Conservation (phyloP, 306 rosid species). For the Adenanthera pavonina region DNA sequence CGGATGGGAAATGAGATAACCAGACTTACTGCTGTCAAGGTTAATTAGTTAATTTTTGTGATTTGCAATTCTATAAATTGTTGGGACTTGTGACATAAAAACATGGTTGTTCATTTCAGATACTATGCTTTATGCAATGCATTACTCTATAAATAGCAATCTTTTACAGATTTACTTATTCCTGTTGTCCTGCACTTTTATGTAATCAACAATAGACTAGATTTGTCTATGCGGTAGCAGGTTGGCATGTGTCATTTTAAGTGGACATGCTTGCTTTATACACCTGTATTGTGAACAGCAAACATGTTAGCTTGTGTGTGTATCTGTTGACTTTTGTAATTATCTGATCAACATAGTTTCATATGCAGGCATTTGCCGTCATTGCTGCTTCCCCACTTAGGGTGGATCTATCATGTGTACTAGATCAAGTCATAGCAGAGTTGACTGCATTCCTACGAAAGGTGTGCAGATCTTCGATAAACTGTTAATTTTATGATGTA, state of each 20-base stretch:
- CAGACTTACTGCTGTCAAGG: constrained; percentile 99
- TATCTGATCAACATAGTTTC: constrained; percentile 34
- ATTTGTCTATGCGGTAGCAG: background rate
- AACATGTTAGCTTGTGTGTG: constrained; percentile 1
- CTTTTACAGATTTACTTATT: background rate
- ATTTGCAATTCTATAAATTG: constrained; percentile 25
- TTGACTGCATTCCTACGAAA: constrained; percentile 94
- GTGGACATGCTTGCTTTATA: constrained; percentile 8
- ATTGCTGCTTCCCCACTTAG: constrained; percentile 88
- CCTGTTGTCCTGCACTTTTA: background rate
- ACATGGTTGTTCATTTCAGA: constrained; percentile 1
- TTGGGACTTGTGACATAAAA: constrained; percentile 18
- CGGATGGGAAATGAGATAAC: constrained; percentile 99
- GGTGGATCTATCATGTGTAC: constrained; percentile 89
- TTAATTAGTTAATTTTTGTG: constrained; percentile 44
- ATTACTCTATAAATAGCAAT: background rate
- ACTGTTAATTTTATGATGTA: constrained; percentile 21
- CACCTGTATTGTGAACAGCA: background rate
- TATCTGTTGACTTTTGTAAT: constrained; percentile 2
- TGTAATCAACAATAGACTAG: constrained; percentile 7
- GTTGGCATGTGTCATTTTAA: constrained; percentile 23
- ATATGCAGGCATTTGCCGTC: constrained; percentile 89
- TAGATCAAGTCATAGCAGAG: constrained; percentile 90
- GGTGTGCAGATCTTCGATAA: constrained; percentile 52
- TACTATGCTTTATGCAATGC: background rate